A percentile compares a stretch with the other conserved stretches of the same genome.
These are phyloP conservation scores for Capronia coronata DNA, from an alignment of 2,329 filamentous ascomycete species.

Conservation along the genomic window DNA sequence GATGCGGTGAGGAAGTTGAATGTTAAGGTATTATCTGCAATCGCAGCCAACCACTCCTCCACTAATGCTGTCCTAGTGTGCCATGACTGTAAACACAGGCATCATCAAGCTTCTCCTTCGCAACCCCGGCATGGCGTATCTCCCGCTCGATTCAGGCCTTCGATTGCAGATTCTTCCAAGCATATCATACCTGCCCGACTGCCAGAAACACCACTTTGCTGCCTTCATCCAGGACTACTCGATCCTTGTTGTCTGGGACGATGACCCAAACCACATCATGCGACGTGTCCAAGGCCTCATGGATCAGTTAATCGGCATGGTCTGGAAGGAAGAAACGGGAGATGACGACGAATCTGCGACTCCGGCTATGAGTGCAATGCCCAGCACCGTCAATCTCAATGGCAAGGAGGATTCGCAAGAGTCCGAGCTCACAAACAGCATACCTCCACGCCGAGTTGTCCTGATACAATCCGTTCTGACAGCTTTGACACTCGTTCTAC, in stretches of 20 bases:
- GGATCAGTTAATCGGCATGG: conserved; percentile 34
- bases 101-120: conserved; percentile 57
- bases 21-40: conserved; percentile 43
- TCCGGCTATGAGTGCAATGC: conserved; percentile 14
- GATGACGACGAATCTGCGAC: conserved; percentile 38
- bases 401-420: conserved; percentile 3
- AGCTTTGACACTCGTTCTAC: conserved; percentile 48
- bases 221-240: conserved; percentile 55
- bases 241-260: conserved; percentile 59
- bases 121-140: conserved; percentile 46
- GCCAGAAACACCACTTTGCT: conserved; percentile 60
- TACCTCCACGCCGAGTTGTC: conserved; percentile 45
- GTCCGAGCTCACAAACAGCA: conserved; percentile 38
- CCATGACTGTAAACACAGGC: conserved; percentile 61
- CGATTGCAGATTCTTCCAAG: conserved; percentile 57
- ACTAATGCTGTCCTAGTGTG: conserved; percentile 42
- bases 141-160: conserved; percentile 54
- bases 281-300: conserved; percentile 49
- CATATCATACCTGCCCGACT: conserved; percentile 51
- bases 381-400: conserved; percentile 16
- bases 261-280: conserved; percentile 52
- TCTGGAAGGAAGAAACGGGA: conserved; percentile 33
- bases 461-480: conserved; percentile 53
- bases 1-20: conserved; percentile 47
- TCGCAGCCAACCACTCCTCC: background rate